These are phyloP conservation scores for Pouteria campechiana DNA, from an alignment of 179 eudicot species.

Conservation along the genomic window DNA sequence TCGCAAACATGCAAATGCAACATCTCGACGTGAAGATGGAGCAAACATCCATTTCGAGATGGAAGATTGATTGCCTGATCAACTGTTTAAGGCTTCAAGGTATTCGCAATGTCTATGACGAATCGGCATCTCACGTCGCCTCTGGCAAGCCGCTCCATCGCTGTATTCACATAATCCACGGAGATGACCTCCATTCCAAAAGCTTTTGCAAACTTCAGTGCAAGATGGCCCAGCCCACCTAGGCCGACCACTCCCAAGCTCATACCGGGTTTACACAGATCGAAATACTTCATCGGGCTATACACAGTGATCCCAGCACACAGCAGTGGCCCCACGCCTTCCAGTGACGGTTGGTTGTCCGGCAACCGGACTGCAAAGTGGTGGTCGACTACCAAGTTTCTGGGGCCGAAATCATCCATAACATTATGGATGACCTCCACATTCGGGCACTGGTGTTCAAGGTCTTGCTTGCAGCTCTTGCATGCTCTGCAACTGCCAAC, in stretches of 20 bases:
- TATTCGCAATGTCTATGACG: constrained; percentile 31
- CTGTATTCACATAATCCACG: constrained; percentile 19
- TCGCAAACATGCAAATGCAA: too few relatives aligned
- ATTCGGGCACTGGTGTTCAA: constrained; percentile 73
- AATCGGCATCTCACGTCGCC: constrained; percentile 36
- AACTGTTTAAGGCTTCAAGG: too few relatives aligned
- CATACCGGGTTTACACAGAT: constrained; percentile 30
- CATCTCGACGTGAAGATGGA: too few relatives aligned
- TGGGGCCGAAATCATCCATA: constrained; percentile 74
- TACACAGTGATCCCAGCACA: constrained; percentile 79
- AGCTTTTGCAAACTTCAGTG: constrained; percentile 69
- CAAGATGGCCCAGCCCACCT: constrained; percentile 79
- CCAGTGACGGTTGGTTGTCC: constrained; percentile 59
- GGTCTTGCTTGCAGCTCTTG: constrained; percentile 43
- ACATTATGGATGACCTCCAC: constrained; percentile 59
- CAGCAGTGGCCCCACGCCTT: constrained; percentile 63
- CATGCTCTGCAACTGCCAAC: constrained; percentile 72
- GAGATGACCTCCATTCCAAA: constrained; percentile 43
- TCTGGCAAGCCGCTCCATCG: constrained; percentile 29
- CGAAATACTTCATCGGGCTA: constrained; percentile 53
- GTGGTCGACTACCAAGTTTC: constrained; percentile 57
- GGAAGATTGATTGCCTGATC: too few relatives aligned
- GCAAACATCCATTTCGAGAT: too few relatives aligned
- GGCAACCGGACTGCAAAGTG: constrained; percentile 43
- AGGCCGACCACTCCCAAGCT: constrained; percentile 63